Evolutionary conservation across 73 alveolate species (phyloP), one percentile per base, ranked within the genome.

Genomic region (Blepharisma stoltei): DNA sequence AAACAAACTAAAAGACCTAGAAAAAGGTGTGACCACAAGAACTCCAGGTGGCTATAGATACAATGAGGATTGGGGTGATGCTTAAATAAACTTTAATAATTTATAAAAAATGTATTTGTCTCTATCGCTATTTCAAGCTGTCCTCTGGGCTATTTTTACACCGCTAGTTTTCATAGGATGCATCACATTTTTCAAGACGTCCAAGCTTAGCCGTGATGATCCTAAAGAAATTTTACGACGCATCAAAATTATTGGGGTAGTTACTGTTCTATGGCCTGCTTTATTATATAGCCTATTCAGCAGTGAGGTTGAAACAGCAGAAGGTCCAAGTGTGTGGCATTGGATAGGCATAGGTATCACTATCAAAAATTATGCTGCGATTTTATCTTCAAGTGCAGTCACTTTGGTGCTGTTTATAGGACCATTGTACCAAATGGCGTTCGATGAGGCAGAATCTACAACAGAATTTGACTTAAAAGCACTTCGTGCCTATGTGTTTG

Each of bases 11-110:
- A 69, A 46, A 38, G 79, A 69, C 2, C 38, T 44, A 7, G 79
- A 69, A 25, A 14, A n/a, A 69, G 32, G 45, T n/a, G 43, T 43
- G 5, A 18, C 25, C 14, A 69, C n/a, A 43, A 60, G 76, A 11
- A 69, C 55, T 44, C n/a, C 25, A 18, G 65, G 54, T 0, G 79
- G 32, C 5, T 69, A 14, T 38, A 69, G 65, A 46, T 69, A 69
- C 27, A 53, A n/a, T 44, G 79, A 46, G 2, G 79, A 69, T 44
- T 44, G 79, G 73, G 73, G 23, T 60, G 14, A 25, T 9, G 11
- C 11, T 8, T 8, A 25, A 14, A 14, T 60, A 60, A 60, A 38
- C 11, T 60, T 60, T 32, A 32, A 32, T 32, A 32, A 32, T 32
- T 32, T 32, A 52, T 52, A 52, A 52, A 52, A 52, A 52, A 52